Conservation (phyloP, 2,329 filamentous ascomycete species). For the Pseudopithomyces maydicus region DNA sequence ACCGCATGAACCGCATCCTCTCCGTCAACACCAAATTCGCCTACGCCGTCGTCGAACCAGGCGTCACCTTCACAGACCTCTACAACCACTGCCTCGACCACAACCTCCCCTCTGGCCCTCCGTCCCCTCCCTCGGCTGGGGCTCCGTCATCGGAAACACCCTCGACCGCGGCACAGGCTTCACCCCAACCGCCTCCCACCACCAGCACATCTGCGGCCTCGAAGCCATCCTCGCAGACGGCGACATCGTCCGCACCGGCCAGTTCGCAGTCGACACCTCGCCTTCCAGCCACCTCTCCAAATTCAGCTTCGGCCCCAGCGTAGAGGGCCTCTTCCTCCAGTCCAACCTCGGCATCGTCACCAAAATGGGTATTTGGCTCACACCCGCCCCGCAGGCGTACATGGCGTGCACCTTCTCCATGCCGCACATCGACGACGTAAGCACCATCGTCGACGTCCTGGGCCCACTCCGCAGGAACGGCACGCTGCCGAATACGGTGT, state of each 20-base stretch:
- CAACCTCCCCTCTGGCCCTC: slow-evolving; percentile 39
- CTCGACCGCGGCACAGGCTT: slow-evolving; percentile 51
- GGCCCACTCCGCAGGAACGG: slow-evolving; percentile 52
- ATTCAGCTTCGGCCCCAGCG: slow-evolving; percentile 45
- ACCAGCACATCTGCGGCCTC: slow-evolving; percentile 44
- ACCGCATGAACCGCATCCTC: slow-evolving; percentile 51
- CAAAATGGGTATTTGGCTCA: slow-evolving; percentile 41
- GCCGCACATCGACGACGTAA: slow-evolving; percentile 53
- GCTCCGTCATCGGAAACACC: slow-evolving; percentile 44
- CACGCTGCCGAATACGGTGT: slow-evolving; percentile 50
- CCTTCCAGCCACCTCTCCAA: slow-evolving; percentile 46
- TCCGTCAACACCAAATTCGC: slow-evolving; percentile 52
- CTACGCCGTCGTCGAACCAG: slow-evolving; percentile 52
- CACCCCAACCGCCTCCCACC: slow-evolving; percentile 44
- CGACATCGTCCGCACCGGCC: slow-evolving; percentile 40
- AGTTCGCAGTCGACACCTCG: slow-evolving; percentile 50
- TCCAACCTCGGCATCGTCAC: slow-evolving; percentile 59
- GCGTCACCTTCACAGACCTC: slow-evolving; percentile 36
- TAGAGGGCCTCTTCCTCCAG: slow-evolving; percentile 57
- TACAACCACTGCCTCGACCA: slow-evolving; percentile 38
- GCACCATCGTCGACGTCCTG: slow-evolving; percentile 52
- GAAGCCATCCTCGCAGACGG: slow-evolving; percentile 45
- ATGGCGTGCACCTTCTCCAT: slow-evolving; percentile 55
- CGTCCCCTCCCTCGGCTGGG: slow-evolving; percentile 41
- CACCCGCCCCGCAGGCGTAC: slow-evolving; percentile 48